A percentile compares a stretch with the other conserved stretches of the same genome.
Evolutionary conservation across 768 basidiomycete species (phyloP).

Genomic region (Serendipita indica): DNA sequence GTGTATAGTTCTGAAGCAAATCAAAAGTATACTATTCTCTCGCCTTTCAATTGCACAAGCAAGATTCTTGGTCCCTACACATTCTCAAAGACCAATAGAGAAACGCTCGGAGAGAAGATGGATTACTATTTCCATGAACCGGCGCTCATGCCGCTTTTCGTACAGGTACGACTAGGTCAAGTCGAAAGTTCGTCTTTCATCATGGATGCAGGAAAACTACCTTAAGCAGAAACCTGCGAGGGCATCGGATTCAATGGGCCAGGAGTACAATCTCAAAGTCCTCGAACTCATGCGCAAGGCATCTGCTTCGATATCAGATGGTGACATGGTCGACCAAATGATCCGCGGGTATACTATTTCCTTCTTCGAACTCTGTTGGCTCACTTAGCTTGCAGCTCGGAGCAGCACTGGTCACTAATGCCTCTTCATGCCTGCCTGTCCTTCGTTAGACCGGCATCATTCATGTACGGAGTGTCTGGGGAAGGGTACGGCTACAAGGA

Average conservation of each 20-base stretch:
- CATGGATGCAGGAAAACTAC: constrained; percentile 71
- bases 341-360: constrained; percentile 64
- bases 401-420: constrained; percentile 94
- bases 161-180: constrained; percentile 45
- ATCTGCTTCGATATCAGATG: constrained; percentile 85
- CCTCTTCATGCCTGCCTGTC: constrained; percentile 87
- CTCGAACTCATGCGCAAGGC: constrained; percentile 76
- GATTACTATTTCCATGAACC: constrained; percentile 96
- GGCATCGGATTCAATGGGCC: constrained; percentile 41
- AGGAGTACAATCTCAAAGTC: constrained; percentile 50
- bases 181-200: not conserved
- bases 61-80: constrained; percentile 84
- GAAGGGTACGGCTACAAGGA: constrained; percentile 48
- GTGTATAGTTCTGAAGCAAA: constrained; percentile 27
- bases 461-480: constrained; percentile 53
- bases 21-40: constrained; percentile 82
- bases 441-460: constrained; percentile 74
- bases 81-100: constrained; percentile 67
- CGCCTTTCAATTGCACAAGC: constrained; percentile 82
- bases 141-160: constrained; percentile 84
- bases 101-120: constrained; percentile 81
- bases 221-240: constrained; percentile 64
- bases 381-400: constrained; percentile 38
- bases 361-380: not conserved
- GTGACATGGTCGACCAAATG: constrained; percentile 80